A percentile compares a stretch with the other conserved stretches of the same genome.
phyloP scores from a whole-genome alignment of 176 grass and related monocot genomes.

The Triticum turgidum region DNA sequence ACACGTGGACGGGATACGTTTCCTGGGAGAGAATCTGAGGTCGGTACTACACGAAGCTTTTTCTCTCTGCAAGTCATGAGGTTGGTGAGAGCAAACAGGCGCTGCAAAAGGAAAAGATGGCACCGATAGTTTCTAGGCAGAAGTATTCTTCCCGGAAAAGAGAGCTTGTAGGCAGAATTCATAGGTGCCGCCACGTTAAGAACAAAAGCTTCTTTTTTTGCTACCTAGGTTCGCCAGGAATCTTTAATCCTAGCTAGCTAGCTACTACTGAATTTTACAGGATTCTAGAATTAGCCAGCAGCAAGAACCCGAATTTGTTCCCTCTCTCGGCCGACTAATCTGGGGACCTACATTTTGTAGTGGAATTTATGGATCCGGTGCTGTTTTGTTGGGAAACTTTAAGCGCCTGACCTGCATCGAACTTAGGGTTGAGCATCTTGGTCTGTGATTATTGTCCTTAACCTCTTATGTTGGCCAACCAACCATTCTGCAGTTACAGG shows the following conservation, averaged over 20 bases:
- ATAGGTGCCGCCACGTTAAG: not conserved
- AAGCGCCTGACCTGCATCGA: not conserved
- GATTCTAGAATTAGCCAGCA: slow-evolving; percentile 10
- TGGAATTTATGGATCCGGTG: not conserved
- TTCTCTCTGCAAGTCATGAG: not conserved
- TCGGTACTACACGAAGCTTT: not conserved
- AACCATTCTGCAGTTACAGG: not conserved
- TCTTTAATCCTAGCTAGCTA: not conserved
- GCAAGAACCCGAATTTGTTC: not conserved
- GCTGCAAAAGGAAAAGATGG: not conserved
- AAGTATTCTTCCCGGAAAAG: not conserved
- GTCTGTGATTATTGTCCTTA: not conserved
- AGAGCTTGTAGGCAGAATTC: not conserved
- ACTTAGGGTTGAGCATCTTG: not conserved
- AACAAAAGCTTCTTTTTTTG: not conserved
- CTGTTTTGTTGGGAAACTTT: not conserved
- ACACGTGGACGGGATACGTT: not conserved
- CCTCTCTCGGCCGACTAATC: not conserved
- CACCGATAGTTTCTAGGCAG: not conserved
- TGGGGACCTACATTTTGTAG: not conserved
- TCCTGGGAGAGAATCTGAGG: not conserved
- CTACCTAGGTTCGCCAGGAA: not conserved
- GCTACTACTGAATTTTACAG: not conserved
- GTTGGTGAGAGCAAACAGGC: slow-evolving; percentile 24
- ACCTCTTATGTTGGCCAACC: not conserved